Base-by-base conservation (phyloP, 116 monocot genomes). In the Dioscorea cayenensis region DNA sequence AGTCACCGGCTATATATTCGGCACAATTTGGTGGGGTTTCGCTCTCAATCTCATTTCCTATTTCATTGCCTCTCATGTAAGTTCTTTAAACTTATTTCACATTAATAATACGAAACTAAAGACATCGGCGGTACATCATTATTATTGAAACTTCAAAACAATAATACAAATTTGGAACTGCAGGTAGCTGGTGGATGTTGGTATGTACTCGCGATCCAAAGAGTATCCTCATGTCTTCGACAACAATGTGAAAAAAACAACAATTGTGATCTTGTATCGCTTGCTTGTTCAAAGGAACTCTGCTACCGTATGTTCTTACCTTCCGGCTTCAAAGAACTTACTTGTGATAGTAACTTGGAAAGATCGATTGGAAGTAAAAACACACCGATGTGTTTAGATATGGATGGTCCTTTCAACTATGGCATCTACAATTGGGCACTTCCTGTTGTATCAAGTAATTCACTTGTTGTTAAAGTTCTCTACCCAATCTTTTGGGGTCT, bases 401-500 rank as follows among this genome's bases (percentile, higher is more conserved):
- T 8, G 5, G 68, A 86, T 3, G 94, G 91, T 6, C 72, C 88
- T 3, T 91, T 84, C 64, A 79, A 16, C 0, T 94, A 84, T 22
- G 91, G 94, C 2, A 91, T 91, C 63, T 94, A 91, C 59, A 73
- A 76, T 25, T 65, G 59, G 64, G 94, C 91, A 21, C 84, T 89
- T 36, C 88, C 91, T 49, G 91, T 88, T 22, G 78, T 94, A 35
- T 83, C 91, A 58, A 86, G 86, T 75, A 84, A 75, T 50, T 94
- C 91, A 0, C 72, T 88, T 22, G 82, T 82, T 51, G 84, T 94
- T 19, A 94, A 94, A 77, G 84, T 88, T 25, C 90, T 94, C n/a
- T 94, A 88, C 60, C 94, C 90, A 28, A 88, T 94, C 60, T 94
- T 86, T 48, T 94, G 94, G 94, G 94, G 94, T 74, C 84, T 94